These are phyloP conservation scores for Fonsecaea monophora DNA, from an alignment of 2,329 filamentous ascomycete species.

Conservation along the genomic window DNA sequence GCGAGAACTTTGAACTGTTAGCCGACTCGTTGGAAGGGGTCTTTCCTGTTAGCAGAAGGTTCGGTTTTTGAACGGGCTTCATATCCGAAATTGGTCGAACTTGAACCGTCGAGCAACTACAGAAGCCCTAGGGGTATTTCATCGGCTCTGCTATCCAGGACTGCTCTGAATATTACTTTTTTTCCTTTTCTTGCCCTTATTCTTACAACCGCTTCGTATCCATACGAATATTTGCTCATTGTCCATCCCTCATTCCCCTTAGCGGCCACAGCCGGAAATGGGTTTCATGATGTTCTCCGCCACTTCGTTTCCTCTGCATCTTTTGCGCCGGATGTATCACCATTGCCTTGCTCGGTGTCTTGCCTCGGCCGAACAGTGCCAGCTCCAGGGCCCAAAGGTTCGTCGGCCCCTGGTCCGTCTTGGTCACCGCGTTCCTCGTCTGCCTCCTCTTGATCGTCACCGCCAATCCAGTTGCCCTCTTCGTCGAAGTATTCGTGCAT, in stretches of 20 bases:
- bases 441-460: constrained; percentile 55
- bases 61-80: not conserved
- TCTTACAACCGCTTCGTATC: not conserved
- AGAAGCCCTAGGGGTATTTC: not conserved
- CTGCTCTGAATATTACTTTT: not conserved
- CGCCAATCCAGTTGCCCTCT: constrained; percentile 76
- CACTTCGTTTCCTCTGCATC: constrained; percentile 58
- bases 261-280: not conserved
- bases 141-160: not conserved
- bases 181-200: not conserved
- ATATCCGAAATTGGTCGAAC: not conserved
- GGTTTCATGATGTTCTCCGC: constrained; percentile 56
- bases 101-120: not conserved
- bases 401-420: constrained; percentile 66
- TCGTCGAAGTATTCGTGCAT: constrained; percentile 82
- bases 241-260: not conserved
- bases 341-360: constrained; percentile 42
- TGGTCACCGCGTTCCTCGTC: constrained; percentile 59
- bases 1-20: constrained; percentile 35
- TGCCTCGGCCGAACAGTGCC: constrained; percentile 50
- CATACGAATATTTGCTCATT: not conserved
- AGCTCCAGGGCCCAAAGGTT: constrained; percentile 49
- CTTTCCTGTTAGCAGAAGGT: constrained; percentile 16
- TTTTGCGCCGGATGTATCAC: constrained; percentile 42
- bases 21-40: constrained; percentile 32